Evolutionary conservation across 306 rosid genomes (phyloP).

Genomic region (Prunus mira): DNA sequence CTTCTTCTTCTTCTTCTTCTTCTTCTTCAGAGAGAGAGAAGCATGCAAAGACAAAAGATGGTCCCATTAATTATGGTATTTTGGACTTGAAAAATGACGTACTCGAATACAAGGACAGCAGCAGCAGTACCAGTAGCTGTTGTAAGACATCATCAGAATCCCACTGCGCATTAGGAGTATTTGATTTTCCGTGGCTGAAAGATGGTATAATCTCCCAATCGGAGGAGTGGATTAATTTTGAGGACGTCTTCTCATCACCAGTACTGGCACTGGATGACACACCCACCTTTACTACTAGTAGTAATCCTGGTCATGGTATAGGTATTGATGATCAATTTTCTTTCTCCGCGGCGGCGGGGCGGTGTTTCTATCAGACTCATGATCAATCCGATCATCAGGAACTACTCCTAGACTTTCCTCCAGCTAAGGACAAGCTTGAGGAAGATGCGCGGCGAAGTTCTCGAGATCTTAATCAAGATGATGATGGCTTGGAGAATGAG

Average conservation of each 20-base stretch:
- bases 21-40: slow-evolving; percentile 12
- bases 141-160: slow-evolving; percentile 23
- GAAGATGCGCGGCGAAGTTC: slow-evolving; percentile 29
- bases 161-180: slow-evolving; percentile 46
- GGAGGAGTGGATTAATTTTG: slow-evolving; percentile 49
- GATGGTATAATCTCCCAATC: slow-evolving; percentile 62
- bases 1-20: not conserved
- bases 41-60: slow-evolving; percentile 26
- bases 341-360: slow-evolving; percentile 15
- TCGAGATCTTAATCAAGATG: slow-evolving; percentile 25
- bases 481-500: slow-evolving; percentile 37
- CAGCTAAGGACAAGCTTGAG: slow-evolving; percentile 22
- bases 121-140: slow-evolving; percentile 6
- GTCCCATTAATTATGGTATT: not conserved
- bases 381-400: slow-evolving; percentile 3
- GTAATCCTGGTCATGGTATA: slow-evolving; percentile 6
- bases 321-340: slow-evolving; percentile 22
- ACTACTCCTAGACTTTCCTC: slow-evolving; percentile 26
- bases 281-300: slow-evolving; percentile 10
- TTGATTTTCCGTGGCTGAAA: slow-evolving; percentile 94
- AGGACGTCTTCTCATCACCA: slow-evolving; percentile 55
- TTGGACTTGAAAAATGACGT: not conserved
- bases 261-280: slow-evolving; percentile 12
- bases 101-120: slow-evolving; percentile 11
- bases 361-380: slow-evolving; percentile 28